Base-by-base conservation (phyloP, 352 stramenopile genomes). In the Pythium rishiriense region DNA sequence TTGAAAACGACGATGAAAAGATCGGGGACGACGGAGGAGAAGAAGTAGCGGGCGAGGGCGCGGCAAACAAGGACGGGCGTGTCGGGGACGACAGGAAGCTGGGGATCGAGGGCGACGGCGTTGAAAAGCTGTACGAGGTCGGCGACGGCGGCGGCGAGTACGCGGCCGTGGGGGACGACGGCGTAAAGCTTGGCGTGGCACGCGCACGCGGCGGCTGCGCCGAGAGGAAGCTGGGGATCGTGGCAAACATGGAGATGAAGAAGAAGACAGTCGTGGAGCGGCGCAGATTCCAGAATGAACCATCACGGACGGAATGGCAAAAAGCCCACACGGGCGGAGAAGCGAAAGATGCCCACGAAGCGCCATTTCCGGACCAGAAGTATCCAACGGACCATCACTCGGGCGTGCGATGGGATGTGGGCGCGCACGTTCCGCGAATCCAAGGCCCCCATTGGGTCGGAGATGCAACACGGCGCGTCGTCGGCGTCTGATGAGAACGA, bases 181-280 rank as follows among this genome's bases (percentile, higher is more conserved):
- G 52, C 52, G 39, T 41, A 24, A 39, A 59, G 21, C 33, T 28
- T 7, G 52, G 19, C 24, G 29, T 17, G 26, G 28, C 39, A 9
- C 43, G 51, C 9, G 45, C 21, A 43, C 50, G 43, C n/a, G 46
- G 42, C 25, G 50, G 52, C 37, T 49, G 35, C n/a, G 52, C 52
- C 0, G 52, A 59, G 24, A 59, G 52, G 39, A 59, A 59, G 50
- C 42, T 56, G 51, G 60, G 48, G 42, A 61, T 67, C 21, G 60
- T 56, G 22, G 58, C 58, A 26, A 67, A 67, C 60, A 67, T 67
- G 12, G 39, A 17, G 7, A 19, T 39, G 6, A 10, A 15, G 28
- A 15, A n/a, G 1, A 11, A 4, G 39, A 9, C 48, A 46, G 22
- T 35, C n/a, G 28, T 29, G 25, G 7, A 33, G 31, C 3, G 31